These are phyloP conservation scores for Leccinellum rugosiceps DNA, from an alignment of 768 basidiomycete genomes.

Conservation along the genomic window DNA sequence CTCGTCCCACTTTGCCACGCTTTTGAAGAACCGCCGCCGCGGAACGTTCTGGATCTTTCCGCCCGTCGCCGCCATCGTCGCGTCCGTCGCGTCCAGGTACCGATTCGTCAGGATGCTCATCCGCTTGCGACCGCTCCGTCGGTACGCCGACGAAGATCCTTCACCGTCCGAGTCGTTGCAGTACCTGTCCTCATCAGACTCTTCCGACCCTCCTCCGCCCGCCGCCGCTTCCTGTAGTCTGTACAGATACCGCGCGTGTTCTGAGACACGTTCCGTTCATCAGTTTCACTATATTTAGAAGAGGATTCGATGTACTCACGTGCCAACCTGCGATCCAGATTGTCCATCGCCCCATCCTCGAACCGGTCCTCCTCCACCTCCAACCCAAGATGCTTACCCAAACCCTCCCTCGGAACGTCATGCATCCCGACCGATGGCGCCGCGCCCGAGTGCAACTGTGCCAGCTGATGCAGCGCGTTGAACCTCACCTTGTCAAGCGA, in stretches of 20 bases:
- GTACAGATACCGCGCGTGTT: constrained; percentile 66
- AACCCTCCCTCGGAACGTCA: constrained; percentile 68
- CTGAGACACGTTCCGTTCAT: constrained; percentile 34
- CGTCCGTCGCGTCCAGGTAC: constrained; percentile 46
- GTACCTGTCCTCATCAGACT: constrained; percentile 46
- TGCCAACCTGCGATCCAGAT: constrained; percentile 66
- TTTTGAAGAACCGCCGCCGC: constrained; percentile 60
- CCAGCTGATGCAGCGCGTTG: constrained; percentile 51
- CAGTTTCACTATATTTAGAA: not conserved
- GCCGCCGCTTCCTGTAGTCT: constrained; percentile 50
- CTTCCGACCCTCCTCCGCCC: constrained; percentile 37
- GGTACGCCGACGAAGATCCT: constrained; percentile 32
- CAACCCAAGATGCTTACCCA: constrained; percentile 63
- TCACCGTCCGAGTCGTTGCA: constrained; percentile 43
- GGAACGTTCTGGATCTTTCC: constrained; percentile 12
- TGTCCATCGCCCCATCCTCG: constrained; percentile 46
- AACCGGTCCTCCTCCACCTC: constrained; percentile 37
- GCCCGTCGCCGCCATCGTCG: constrained; percentile 20
- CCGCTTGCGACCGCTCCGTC: constrained; percentile 43
- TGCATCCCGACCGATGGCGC: constrained; percentile 89
- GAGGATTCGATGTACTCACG: constrained; percentile 44
- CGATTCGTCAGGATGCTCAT: constrained; percentile 70
- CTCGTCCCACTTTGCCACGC: constrained; percentile 37
- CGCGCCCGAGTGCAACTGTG: constrained; percentile 46
- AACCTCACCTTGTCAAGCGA: constrained; percentile 80